Conservation (phyloP, 371 early-diverging fungal species). For the Rhizopus microsporus region DNA sequence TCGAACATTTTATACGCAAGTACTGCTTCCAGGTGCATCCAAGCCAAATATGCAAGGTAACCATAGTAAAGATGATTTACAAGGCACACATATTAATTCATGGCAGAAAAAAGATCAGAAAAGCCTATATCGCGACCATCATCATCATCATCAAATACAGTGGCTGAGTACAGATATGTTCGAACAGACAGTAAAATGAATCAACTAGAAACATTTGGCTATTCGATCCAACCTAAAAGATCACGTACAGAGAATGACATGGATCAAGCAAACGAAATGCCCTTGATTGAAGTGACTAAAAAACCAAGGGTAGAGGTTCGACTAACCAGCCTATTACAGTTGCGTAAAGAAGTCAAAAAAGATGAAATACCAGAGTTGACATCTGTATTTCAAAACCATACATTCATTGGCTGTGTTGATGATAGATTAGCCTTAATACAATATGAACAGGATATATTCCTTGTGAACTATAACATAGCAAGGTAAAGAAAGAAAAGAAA, state of each 20-base stretch:
- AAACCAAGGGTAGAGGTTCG: conserved; percentile 64
- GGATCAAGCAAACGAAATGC: not conserved
- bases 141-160: not conserved
- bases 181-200: conserved; percentile 76
- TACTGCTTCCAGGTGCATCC: conserved; percentile 37
- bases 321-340: conserved; percentile 72
- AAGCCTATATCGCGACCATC: not conserved
- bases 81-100: too few relatives aligned
- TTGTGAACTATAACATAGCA: conserved; percentile 74
- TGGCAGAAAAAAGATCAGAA: conserved; percentile 7
- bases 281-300: conserved; percentile 13
- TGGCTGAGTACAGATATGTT: conserved; percentile 66
- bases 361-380: conserved; percentile 66
- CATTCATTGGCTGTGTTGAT: conserved; percentile 91
- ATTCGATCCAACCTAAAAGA: conserved; percentile 12
- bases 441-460: conserved; percentile 76
- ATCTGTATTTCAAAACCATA: conserved; percentile 72
- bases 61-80: not conserved
- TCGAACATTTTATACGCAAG: conserved; percentile 58
- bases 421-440: conserved; percentile 77
- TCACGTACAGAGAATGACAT: conserved; percentile 1
- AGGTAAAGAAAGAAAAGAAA: conserved; percentile 46
- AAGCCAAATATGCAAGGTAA: not conserved
- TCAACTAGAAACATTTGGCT: conserved; percentile 67
- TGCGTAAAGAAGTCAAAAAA: conserved; percentile 72